Base-by-base conservation (phyloP, 192 early-diverging fungal genomes). In the Pilaira anomala region DNA sequence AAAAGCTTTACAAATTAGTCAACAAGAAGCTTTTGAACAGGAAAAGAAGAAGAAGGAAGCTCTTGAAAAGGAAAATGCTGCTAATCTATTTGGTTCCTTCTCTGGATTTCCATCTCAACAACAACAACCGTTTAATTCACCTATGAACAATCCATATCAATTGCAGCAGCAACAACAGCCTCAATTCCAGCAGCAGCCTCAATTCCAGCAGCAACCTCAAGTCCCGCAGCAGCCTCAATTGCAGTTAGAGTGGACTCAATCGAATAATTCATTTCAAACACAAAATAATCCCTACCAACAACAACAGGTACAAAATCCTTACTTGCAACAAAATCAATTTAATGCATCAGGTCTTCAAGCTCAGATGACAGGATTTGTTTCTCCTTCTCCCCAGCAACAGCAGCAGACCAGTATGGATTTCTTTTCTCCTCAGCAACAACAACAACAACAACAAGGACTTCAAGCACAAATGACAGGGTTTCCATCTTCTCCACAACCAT, bases 201-300 rank as follows among this genome's bases (percentile, higher is more conserved):
- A 66, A 67, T 42, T 22, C n/a, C 41, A 51, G 44, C 56, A 66
- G 48, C 65, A 52, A 18, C 68, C 51, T 48, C 69, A 66, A 67
- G 28, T 22, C n/a, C 41, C 22, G 44, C 56, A 66, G 48, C 65
- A 52, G 12, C 68, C 61, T 54, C 22, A 46, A 28, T 45, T 46
- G 18, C 48, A 33, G 14, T 16, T 45, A 16, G 24, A 45, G 22
- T 41, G 18, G 29, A 52, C 63, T 55, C 50, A 50, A n/a, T 55
- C 52, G 6, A 28, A n/a, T 7, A 51, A 53, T 65, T 19, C 26
- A 13, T 40, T 39, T 22, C 22, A 42, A 30, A 40, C 45, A 39
- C 63, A 54, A n/a, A 59, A 42, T 42, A 74, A 63, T 46, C 67
- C 62, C 42, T 74, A 74, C 13, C 72, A 68, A 44, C 60, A 69